Evolutionary conservation across 352 stramenopile genomes (phyloP), one percentile per base, ranked within the genome.

Genomic region (Phytophthora europaea): DNA sequence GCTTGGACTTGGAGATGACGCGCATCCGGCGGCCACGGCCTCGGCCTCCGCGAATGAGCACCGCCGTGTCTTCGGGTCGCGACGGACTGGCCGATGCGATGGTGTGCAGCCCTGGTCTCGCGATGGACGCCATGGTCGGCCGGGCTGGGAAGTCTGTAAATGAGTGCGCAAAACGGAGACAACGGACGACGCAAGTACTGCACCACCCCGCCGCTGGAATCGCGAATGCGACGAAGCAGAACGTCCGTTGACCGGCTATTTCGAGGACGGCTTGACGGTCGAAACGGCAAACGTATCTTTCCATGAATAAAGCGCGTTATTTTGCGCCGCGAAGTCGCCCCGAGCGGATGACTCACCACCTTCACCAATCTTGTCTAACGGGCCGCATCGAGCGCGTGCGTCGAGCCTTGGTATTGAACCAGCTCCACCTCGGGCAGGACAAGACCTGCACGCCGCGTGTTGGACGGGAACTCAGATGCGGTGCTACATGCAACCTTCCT

Each of bases 1-100:
- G 61, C 63, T 83, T 88, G 54, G 68, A 58, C 16, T 68, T 72
- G 53, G 80, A 53, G 47, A 80, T 56, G 64, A 78, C 60, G n/a
- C 71, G 71, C 71, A 72, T 75, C 9, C 67, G 43, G 40, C 66
- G 71, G 43, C 65, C 66, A 13, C 65, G 58, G 10, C 71, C 60
- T 38, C 71, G 65, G 12, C 23, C 65, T 2, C 59, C 63, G 52
- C 63, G 56, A 23, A 72, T 70, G 18, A 70, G 53, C 33, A 74
- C 67, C 8, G 67, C 60, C 7, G 43, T 56, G 67, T 74, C 67
- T 59, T 64, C 43, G 13, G 61, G 53, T 16, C 59, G 26, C 22
- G 34, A 18, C 16, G 53, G 61, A 26, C 67, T 57, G 51, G 50
- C 43, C 23, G 58, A 22, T 16, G 26, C 50, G 47, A 59, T 48